phyloP scores from a whole-genome alignment of 257 asterid species.

The Capsicum chinense region DNA sequence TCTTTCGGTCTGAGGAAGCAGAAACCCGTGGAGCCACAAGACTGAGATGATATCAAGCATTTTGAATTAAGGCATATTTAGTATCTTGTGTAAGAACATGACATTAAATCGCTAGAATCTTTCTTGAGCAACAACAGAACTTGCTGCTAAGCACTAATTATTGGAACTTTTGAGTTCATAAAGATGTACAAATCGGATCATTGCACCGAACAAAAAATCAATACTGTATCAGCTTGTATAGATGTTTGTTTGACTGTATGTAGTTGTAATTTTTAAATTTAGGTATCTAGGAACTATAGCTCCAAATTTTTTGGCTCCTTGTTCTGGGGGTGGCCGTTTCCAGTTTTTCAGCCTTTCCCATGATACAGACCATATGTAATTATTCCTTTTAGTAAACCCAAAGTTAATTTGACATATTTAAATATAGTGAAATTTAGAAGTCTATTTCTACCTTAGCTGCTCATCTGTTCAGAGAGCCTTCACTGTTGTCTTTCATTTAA shows the following conservation, averaged over 20 bases:
- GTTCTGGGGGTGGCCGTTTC: neutral
- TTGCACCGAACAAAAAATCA: constrained; percentile 4
- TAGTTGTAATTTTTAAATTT: neutral
- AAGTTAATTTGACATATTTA: neutral
- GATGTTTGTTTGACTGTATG: neutral
- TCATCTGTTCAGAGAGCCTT: constrained; percentile 13
- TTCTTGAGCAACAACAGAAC: neutral
- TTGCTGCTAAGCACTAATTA: constrained; percentile 15
- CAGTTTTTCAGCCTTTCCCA: constrained; percentile 9
- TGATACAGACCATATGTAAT: neutral
- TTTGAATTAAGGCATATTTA: neutral
- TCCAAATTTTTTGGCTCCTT: neutral
- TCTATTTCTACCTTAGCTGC: neutral
- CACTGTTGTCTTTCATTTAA: constrained; percentile 4
- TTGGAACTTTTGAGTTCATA: constrained; percentile 17
- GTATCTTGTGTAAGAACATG: constrained; percentile 21
- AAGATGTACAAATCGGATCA: constrained; percentile 6
- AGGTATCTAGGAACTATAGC: neutral
- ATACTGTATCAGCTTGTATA: constrained; percentile 13
- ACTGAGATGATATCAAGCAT: constrained; percentile 10
- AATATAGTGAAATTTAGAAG: neutral
- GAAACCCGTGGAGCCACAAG: neutral
- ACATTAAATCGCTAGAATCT: constrained; percentile 4
- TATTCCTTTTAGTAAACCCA: neutral
- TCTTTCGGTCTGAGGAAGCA: constrained; percentile 2